Conservation (phyloP, 805 yeast genomes). For the Sporopachydermia quercuum region DNA sequence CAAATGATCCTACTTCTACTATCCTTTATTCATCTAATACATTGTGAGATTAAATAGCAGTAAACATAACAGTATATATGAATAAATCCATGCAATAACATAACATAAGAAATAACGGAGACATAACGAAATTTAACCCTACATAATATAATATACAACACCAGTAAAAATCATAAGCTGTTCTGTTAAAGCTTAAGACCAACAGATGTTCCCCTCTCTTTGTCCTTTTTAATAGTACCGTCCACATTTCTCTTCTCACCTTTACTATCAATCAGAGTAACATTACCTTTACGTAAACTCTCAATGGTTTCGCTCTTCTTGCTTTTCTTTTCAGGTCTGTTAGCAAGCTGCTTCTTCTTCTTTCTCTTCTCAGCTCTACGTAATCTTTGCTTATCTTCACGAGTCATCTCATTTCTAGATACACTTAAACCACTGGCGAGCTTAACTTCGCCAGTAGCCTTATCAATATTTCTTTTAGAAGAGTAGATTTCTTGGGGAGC, state of each 20-base stretch:
- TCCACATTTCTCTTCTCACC: slow-evolving; percentile 63
- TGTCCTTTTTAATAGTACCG: slow-evolving; percentile 45
- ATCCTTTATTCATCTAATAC: too few relatives aligned
- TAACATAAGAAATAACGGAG: too few relatives aligned
- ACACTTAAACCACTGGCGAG: slow-evolving; percentile 55
- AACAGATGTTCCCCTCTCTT: slow-evolving; percentile 12
- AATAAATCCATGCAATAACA: too few relatives aligned
- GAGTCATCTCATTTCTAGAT: slow-evolving; percentile 65
- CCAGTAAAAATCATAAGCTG: background rate
- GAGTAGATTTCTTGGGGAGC: slow-evolving; percentile 90
- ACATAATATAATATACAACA: too few relatives aligned
- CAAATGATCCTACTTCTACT: too few relatives aligned
- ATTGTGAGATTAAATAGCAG: too few relatives aligned
- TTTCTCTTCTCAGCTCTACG: slow-evolving; percentile 79
- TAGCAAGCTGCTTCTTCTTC: slow-evolving; percentile 20
- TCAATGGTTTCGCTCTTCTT: slow-evolving; percentile 51
- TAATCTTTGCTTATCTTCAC: slow-evolving; percentile 76
- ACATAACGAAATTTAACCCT: too few relatives aligned
- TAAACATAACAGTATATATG: too few relatives aligned
- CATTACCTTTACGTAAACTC: slow-evolving; percentile 61
- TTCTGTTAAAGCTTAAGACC: slow-evolving; percentile 18
- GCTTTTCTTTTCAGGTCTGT: slow-evolving; percentile 30
- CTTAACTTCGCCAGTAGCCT: slow-evolving; percentile 46
- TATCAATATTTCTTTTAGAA: slow-evolving; percentile 22
- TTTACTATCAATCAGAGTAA: slow-evolving; percentile 60